Evolutionary conservation across 2,329 filamentous ascomycete genomes (phyloP).

Genomic region (Fusarium nodosum): DNA sequence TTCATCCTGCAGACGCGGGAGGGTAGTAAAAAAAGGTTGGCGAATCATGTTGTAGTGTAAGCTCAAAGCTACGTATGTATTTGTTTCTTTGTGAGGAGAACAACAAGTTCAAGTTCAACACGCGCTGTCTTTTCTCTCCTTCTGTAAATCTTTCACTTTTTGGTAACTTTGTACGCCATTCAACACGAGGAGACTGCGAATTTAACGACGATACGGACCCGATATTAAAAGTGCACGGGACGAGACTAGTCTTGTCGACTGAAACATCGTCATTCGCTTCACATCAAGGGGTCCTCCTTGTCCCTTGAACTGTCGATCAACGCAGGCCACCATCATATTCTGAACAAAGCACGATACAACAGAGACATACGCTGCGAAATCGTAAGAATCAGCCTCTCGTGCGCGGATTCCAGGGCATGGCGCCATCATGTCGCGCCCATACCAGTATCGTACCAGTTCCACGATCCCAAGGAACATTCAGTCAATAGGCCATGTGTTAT

Average conservation of each 20-base stretch:
- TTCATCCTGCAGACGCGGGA: constrained; percentile 28
- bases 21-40: constrained; percentile 7
- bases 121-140: constrained; percentile 8
- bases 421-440: constrained; percentile 50
- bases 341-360: constrained; percentile 10
- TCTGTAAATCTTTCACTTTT: constrained; percentile 9
- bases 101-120: constrained; percentile 21
- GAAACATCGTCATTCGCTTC: constrained; percentile 15
- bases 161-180: constrained; percentile 1
- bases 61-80: constrained; percentile 36
- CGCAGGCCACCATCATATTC: constrained; percentile 1
- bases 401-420: constrained; percentile 47
- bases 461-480: constrained; percentile 37
- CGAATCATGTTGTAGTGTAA: constrained; percentile 34
- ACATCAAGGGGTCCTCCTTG: constrained; percentile 39
- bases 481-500: constrained; percentile 45
- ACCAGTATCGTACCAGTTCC: constrained; percentile 37
- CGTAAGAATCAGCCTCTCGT: background rate
- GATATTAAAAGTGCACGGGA: constrained; percentile 4
- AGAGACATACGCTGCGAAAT: background rate
- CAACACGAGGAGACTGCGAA: background rate
- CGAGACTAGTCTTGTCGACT: constrained; percentile 7
- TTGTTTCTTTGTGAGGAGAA: constrained; percentile 22
- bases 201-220: background rate
- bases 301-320: constrained; percentile 35